Evolutionary conservation across 2,329 filamentous ascomycete genomes (phyloP), one percentile per base, ranked within the genome.

Genomic region (Didymella segeticola): DNA sequence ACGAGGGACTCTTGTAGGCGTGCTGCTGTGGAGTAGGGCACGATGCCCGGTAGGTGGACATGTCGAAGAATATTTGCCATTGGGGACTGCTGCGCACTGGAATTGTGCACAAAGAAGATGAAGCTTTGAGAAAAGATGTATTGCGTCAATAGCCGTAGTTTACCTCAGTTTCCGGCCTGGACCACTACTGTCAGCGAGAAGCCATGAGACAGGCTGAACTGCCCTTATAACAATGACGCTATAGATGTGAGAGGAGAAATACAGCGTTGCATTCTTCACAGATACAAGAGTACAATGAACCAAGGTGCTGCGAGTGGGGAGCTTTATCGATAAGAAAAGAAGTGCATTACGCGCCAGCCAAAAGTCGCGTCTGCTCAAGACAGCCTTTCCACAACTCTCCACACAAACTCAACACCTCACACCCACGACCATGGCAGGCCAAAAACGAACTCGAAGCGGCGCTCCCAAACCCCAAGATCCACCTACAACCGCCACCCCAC

Each of bases 1-100:
- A 85, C 84, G 52, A 88, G 77, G 37, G 72, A 71, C 60, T 83
- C 77, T 77, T 89, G 87, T 48, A 89, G 73, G 22, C 64, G 61
- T 33, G 83, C 77, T 48, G 84, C 84, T 19, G 78, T 78, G 12
- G 73, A 66, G 68, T 89, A 89, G 37, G 81, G 76, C 10, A 81
- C 81, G 47, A 82, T 73, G 56, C 74, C 69, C 4, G 79, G 81
- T 51, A 89, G 75, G 64, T 84, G 84, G 57, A 89, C 77, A 72
- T 89, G 86, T n/a, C 80, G 78, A 64, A 87, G 79, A 63, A 33
- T 47, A 20, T 54, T 45, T 27, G 51, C 51, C 51, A 54, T 54
- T 29, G 20, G 1, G 22, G 36, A n/a, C 20, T 33, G 19, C 10
- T 14, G 23, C 37, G 22, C 15, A n/a, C 3, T 22, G 15, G 37